Evolutionary conservation across 73 alveolate genomes (phyloP), one percentile per base, ranked within the genome.

Genomic region (Uronychia binucleata): DNA sequence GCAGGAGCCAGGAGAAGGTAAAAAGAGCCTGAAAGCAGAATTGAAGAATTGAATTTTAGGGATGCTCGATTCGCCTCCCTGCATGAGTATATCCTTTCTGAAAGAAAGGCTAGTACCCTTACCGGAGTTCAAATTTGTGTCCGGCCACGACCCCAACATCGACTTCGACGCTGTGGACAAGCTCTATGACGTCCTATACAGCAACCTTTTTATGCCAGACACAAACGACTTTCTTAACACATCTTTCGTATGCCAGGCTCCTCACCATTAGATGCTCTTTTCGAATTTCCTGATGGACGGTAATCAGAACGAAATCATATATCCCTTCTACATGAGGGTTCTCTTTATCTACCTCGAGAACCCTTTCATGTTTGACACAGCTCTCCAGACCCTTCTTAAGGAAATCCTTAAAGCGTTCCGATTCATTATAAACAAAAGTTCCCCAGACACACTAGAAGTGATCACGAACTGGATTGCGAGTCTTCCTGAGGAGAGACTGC

Each of bases 1-100:
- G 78, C 35, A 57, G 77, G 91, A 85, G 77, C 25, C 29, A 28
- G 0, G 30, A 34, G 29, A 32, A 33, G 1, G 67, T 46, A 46
- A 46, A 11, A 46, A 11, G 19, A 11, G 5, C 19, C 19, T 5
- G 19, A 46, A 46, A 46, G 19, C 19, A 46, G 67, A 46, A 5
- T 19, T 46, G 5, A 46, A 46, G 19, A 46, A 46, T 46, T 46
- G n/a, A 46, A 46, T 46, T 46, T 46, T 46, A 19, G 19, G 67
- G n/a, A 46, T 46, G 67, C 67, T 46, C 67, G 67, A 46, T 46
- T 46, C 67, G 19, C 67, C 67, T 11, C 67, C 67, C 67, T 11
- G 67, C 67, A 11, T 46, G n/a, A 46, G 67, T 46, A 5, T 46
- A 19, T 46, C 67, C 19, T 46, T 46, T 19, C 19, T 46, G 67